Percentiles rank a stretch among this genome's conserved stretches.
These are phyloP conservation scores for Clarireedia paspali DNA, from an alignment of 2,329 filamentous ascomycete genomes.

Conservation along the genomic window DNA sequence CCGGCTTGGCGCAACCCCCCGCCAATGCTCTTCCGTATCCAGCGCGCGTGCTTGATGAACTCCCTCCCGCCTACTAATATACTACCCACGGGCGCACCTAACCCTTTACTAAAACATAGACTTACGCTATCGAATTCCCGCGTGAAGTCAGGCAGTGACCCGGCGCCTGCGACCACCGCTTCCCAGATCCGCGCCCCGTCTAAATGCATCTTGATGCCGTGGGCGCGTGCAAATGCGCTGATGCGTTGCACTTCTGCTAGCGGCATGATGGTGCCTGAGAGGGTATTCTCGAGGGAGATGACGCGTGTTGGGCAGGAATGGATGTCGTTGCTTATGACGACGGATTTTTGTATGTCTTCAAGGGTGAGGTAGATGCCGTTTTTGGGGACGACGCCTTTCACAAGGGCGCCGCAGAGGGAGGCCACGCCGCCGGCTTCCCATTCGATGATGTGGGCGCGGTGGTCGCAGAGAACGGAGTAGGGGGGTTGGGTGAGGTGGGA, in stretches of 20 bases:
- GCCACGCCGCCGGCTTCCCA: conserved; percentile 62
- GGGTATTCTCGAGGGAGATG: conserved; percentile 79
- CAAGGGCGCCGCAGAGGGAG: conserved; percentile 59
- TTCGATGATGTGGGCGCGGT: conserved; percentile 67
- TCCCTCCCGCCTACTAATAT: conserved; percentile 56
- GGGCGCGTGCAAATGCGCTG: conserved; percentile 55
- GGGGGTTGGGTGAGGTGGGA: conserved; percentile 73
- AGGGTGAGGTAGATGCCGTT: conserved; percentile 59
- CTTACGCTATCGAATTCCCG: conserved; percentile 65
- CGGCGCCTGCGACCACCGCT: conserved; percentile 63
- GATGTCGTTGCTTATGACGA: conserved; percentile 59
- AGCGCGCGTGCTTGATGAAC: conserved; percentile 56
- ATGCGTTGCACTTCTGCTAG: conserved; percentile 64
- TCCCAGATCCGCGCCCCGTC: conserved; percentile 82
- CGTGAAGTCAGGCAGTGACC: conserved; percentile 58
- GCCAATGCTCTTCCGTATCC: conserved; percentile 73
- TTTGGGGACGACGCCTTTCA: conserved; percentile 56
- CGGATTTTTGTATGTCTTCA: conserved; percentile 59
- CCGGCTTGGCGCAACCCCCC: conserved; percentile 73
- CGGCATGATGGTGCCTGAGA: conserved; percentile 72
- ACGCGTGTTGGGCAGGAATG: conserved; percentile 74
- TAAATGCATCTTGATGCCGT: conserved; percentile 63
- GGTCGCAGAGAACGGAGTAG: conserved; percentile 71
- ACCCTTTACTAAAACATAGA: conserved; percentile 74
- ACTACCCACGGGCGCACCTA: conserved; percentile 74